A percentile compares a stretch with the other conserved stretches of the same genome.
Evolutionary conservation across 148 eudicot species (phyloP).

Genomic region (Bassia scoparia): DNA sequence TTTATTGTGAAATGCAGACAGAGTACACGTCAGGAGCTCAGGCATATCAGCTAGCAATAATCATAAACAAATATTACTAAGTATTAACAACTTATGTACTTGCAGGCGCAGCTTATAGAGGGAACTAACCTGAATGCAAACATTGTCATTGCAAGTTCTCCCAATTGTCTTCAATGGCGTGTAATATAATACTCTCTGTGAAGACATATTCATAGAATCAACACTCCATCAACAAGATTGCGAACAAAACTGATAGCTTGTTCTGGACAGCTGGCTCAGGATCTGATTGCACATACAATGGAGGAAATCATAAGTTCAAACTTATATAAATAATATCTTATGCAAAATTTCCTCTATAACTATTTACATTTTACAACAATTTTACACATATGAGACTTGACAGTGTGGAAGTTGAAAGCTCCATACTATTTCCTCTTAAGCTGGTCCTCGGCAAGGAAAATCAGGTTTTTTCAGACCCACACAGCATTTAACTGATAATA

Average conservation of each 20-base stretch:
- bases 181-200: constrained; percentile 52
- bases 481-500: constrained; percentile 59
- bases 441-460: constrained; percentile 55
- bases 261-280: constrained; percentile 85
- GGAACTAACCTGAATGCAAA: constrained; percentile 72
- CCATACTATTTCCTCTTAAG: constrained; percentile 60
- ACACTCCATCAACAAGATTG: constrained; percentile 77
- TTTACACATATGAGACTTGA: constrained; percentile 79
- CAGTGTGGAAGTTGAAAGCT: constrained; percentile 63
- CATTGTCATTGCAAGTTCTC: constrained; percentile 49
- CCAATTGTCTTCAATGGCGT: constrained; percentile 64
- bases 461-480: constrained; percentile 76
- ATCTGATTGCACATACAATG: constrained; percentile 39
- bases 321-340: no score
- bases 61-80: neutral
- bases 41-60: neutral
- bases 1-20: neutral
- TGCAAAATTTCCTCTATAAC: neutral
- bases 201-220: constrained; percentile 59
- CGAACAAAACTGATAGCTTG: constrained; percentile 83
- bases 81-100: neutral
- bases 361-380: constrained; percentile 9
- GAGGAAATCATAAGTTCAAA: neutral
- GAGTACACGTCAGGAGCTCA: neutral
- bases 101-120: constrained; percentile 5